Evolutionary conservation across 176 grass and related monocot genomes (phyloP), one percentile per base, ranked within the genome.

Genomic region (Pharus latifolius): DNA sequence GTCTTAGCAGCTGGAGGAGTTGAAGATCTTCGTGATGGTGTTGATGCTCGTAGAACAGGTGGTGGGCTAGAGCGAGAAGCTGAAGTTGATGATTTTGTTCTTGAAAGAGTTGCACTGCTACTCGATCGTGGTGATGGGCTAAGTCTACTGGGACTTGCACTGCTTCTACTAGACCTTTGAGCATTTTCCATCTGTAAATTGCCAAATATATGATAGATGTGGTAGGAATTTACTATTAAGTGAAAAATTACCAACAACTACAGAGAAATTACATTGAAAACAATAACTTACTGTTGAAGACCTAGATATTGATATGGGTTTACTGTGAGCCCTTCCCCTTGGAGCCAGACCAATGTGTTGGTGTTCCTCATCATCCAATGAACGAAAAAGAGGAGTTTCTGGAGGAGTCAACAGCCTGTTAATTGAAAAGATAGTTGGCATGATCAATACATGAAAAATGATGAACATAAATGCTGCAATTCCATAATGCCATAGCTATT

Each of bases 341-440:
- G 87, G 65, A 71, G 50, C 42, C 32, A 82, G 83, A 57, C 48
- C 24, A 55, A 76, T 13, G 42, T 49, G 75, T 70, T 78, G 69
- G 27, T 80, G 74, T 49, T 88, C 83, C 57, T 78, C 87, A 20
- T 88, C 78, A 80, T 98, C 94, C 53, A 98, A 85, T 27, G 84
- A 98, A 75, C 67, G 87, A 27, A 98, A 98, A 78, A 98, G 87
- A 43, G 94, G 94, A 58, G 94, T 93, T 29, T 88, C 94, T 54
- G 89, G 94, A 40, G 94, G 94, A 75, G 94, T 93, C 70, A 98
- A 71, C 70, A 98, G 51, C 94, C 94, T 98, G 51, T 67, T 57
- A 77, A 67, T 75, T 75, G 49, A 53, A 64, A 61, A 49, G 52
- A 47, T 45, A 35, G 3, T 43, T 46, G 7, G 30, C 13, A 1